phyloP scores from a whole-genome alignment of 2,329 filamentous ascomycete genomes.

The Colletotrichum agaves region DNA sequence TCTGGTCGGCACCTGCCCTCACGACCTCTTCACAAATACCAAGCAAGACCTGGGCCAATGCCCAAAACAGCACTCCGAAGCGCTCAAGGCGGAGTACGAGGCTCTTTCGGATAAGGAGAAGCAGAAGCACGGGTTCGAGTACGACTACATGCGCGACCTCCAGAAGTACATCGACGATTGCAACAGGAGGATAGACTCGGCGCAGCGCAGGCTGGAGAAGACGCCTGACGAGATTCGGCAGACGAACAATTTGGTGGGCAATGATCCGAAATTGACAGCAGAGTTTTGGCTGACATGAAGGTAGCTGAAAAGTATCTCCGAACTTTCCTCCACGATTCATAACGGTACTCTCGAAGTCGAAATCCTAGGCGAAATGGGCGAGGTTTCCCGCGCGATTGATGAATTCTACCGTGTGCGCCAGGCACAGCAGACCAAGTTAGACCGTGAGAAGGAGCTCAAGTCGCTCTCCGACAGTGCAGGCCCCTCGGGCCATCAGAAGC shows the following conservation, averaged over 20 bases:
- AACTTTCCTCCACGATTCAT: slow-evolving; percentile 81
- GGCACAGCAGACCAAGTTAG: slow-evolving; percentile 82
- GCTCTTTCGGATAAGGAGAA: slow-evolving; percentile 76
- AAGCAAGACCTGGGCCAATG: slow-evolving; percentile 96
- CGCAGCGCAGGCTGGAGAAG: slow-evolving; percentile 92
- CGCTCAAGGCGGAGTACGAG: slow-evolving; percentile 90
- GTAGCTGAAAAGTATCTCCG: slow-evolving; percentile 83
- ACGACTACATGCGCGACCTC: slow-evolving; percentile 96
- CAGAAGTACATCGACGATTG: slow-evolving; percentile 97
- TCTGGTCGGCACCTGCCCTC: slow-evolving; percentile 39
- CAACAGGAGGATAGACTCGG: slow-evolving; percentile 90
- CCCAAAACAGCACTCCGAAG: slow-evolving; percentile 87
- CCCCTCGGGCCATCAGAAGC: slow-evolving; percentile 94
- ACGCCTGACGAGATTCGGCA: slow-evolving; percentile 97
- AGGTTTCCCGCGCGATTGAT: slow-evolving; percentile 83
- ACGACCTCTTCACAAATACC: slow-evolving; percentile 98
- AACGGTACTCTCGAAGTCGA: slow-evolving; percentile 87
- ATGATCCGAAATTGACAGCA: neutral
- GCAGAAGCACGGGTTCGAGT: slow-evolving; percentile 88
- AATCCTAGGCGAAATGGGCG: slow-evolving; percentile 82
- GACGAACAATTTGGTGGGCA: slow-evolving; percentile 80
- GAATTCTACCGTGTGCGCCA: slow-evolving; percentile 89
- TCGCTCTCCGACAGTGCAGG: slow-evolving; percentile 91
- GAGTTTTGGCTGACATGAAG: slow-evolving; percentile 44
- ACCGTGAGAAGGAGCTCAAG: slow-evolving; percentile 89